A percentile compares a stretch with the other conserved stretches of the same genome.
Evolutionary conservation across 2,329 filamentous ascomycete species (phyloP).

Genomic region (Diaporthe velutina): DNA sequence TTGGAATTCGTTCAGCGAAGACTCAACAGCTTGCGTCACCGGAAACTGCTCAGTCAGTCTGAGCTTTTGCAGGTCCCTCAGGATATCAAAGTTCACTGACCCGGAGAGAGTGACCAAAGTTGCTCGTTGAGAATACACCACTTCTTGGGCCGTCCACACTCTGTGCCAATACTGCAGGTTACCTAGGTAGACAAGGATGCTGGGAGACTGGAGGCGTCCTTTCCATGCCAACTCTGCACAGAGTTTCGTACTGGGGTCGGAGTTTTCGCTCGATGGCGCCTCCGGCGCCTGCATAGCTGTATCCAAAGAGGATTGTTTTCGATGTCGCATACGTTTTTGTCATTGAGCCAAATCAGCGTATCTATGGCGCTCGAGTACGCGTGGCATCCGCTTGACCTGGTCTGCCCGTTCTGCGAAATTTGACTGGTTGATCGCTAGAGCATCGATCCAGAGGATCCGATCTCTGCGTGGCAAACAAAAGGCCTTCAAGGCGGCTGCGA

Average conservation of each 20-base stretch:
- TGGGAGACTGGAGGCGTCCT: too few species aligned
- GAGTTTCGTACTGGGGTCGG: too few species aligned
- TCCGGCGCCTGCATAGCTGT: too few species aligned
- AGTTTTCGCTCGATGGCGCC: too few species aligned
- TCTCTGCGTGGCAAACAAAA: not conserved
- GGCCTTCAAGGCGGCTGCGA: not conserved
- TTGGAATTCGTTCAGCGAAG: not conserved
- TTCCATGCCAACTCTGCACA: too few species aligned
- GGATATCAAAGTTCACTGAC: not conserved
- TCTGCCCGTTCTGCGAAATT: not conserved
- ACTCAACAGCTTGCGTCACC: not conserved
- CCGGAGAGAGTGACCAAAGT: not conserved
- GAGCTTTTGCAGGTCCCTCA: not conserved
- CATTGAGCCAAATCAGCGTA: not conserved
- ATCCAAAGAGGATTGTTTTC: too few species aligned
- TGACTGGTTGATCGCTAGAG: not conserved
- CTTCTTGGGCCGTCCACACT: not conserved
- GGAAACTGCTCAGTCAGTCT: not conserved
- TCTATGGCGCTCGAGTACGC: not conserved
- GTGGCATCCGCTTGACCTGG: not conserved
- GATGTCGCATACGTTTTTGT: too few species aligned
- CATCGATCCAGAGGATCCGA: not conserved
- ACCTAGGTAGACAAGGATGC: too few species aligned
- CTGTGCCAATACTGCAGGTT: not conserved
- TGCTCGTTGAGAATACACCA: not conserved